Base-by-base conservation (phyloP, 2,329 filamentous ascomycete species). In the Teratosphaeria zuluensis region DNA sequence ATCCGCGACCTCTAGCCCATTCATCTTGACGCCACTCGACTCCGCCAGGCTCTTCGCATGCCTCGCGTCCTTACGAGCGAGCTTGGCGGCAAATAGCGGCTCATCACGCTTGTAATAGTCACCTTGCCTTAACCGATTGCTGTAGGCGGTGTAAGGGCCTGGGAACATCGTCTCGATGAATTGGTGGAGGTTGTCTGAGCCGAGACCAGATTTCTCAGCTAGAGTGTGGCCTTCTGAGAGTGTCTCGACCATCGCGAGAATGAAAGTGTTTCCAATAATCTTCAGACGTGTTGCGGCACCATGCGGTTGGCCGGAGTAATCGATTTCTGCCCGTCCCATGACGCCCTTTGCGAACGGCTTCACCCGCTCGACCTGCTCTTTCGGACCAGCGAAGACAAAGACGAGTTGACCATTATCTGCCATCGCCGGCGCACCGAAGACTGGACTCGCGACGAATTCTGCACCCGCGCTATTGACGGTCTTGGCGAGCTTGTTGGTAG, bases 211-310 rank as follows among this genome's bases (percentile, higher is more conserved):
- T 73, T 92, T 92, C 73, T 96, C 90, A 4, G 90, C 90, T 5
- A 91, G 75, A 0, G 87, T 84, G 69, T 92, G 82, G 5, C 86
- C 88, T 75, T 95, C 90, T 1, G 88, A 84, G 3, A 96, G 76
- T 56, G 89, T 81, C 69, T 91, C 87, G 28, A 92, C 82, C 81
- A 92, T 92, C 75, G 89, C 88, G 48, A 95, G 72, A 66, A 96
- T 81, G 71, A 96, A 92, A 0, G 88, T 89, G 73, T 96, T 96
- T 59, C 92, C 91, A 9, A 95, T 81, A 21, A 96, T 78, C 75
- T 96, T 94, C 54, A 95, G 78, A 53, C 84, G 81, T 1, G 84
- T 81, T 4, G 90, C 85, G 56, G 84, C 83, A 56, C 86, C 83
- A 54, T 86, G 84, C 0, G 86, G 81, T 72, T 89, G 81, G 63